A percentile compares a stretch with the other conserved stretches of the same genome.
Evolutionary conservation across 2,329 filamentous ascomycete genomes (phyloP).

Genomic region (Chalaropsis ovoidea): DNA sequence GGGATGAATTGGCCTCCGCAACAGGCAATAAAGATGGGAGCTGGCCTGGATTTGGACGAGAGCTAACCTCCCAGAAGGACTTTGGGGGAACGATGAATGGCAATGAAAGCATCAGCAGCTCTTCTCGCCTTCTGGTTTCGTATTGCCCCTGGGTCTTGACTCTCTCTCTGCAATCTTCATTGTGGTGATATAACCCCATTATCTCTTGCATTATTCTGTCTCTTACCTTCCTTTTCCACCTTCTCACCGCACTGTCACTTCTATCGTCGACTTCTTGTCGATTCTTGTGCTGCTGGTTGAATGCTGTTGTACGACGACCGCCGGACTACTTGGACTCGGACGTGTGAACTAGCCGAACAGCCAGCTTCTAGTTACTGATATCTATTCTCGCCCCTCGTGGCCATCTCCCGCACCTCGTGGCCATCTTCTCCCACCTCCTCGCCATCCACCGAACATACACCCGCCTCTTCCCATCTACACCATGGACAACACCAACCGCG

Average conservation of each 20-base stretch:
- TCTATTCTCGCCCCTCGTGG: background rate
- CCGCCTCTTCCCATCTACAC: constrained; percentile 12
- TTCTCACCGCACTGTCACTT: too few species aligned
- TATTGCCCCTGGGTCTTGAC: background rate
- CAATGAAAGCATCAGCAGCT: background rate
- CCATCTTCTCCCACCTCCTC: background rate
- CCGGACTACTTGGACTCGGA: background rate
- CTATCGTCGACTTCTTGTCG: background rate
- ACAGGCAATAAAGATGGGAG: background rate
- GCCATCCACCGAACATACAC: too few species aligned
- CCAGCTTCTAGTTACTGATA: constrained; percentile 1
- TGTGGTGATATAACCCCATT: constrained; percentile 2
- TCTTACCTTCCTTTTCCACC: background rate
- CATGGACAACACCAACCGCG: constrained; percentile 36
- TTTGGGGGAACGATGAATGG: background rate
- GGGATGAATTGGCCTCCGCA: constrained; percentile 1
- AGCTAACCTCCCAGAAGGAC: background rate
- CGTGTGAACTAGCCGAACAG: background rate
- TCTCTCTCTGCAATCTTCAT: background rate
- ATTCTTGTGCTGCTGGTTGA: background rate
- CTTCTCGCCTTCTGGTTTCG: background rate
- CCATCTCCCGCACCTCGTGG: background rate
- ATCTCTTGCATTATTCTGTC: background rate
- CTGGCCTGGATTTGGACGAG: background rate
- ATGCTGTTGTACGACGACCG: background rate